Conservation (phyloP, 176 grass and related monocot species). For the Phragmites australis region DNA sequence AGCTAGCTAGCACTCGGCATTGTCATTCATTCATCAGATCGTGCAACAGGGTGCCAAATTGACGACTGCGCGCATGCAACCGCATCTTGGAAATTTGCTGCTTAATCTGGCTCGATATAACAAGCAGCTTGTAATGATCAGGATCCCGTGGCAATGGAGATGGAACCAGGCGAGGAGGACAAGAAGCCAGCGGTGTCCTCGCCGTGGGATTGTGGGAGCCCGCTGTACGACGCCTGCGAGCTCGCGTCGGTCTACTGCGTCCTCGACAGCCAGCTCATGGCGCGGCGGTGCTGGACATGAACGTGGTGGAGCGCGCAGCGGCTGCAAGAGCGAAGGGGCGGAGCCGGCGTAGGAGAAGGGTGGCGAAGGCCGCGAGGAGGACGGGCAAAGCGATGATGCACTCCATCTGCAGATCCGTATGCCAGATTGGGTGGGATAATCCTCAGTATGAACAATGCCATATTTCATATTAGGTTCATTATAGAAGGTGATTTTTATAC, state of each 20-base stretch:
- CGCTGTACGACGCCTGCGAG: slow-evolving; percentile 75
- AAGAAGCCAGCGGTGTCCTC: neutral
- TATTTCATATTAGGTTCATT: no score
- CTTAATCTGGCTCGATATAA: neutral
- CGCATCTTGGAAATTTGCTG: neutral
- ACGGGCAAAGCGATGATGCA: slow-evolving; percentile 33
- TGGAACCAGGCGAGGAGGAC: neutral
- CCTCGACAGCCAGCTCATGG: slow-evolving; percentile 56
- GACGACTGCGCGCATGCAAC: neutral
- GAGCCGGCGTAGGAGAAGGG: neutral
- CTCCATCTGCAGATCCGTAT: slow-evolving; percentile 27
- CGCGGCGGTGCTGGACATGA: slow-evolving; percentile 11
- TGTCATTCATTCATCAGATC: no score
- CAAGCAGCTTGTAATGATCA: neutral
- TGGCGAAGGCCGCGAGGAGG: slow-evolving; percentile 20
- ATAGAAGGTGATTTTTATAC: no score
- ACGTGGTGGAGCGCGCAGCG: neutral
- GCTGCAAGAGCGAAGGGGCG: neutral
- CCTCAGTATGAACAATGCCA: no score
- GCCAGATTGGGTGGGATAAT: no score
- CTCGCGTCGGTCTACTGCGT: slow-evolving; percentile 50
- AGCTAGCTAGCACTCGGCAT: neutral
- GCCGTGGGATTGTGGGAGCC: slow-evolving; percentile 69
- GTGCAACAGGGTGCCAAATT: neutral
- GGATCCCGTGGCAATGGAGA: neutral